Percentiles rank a stretch among this genome's conserved stretches.
These are phyloP conservation scores for Malassezia slooffiae DNA, from an alignment of 1,284 basidiomycete species.

Conservation along the genomic window DNA sequence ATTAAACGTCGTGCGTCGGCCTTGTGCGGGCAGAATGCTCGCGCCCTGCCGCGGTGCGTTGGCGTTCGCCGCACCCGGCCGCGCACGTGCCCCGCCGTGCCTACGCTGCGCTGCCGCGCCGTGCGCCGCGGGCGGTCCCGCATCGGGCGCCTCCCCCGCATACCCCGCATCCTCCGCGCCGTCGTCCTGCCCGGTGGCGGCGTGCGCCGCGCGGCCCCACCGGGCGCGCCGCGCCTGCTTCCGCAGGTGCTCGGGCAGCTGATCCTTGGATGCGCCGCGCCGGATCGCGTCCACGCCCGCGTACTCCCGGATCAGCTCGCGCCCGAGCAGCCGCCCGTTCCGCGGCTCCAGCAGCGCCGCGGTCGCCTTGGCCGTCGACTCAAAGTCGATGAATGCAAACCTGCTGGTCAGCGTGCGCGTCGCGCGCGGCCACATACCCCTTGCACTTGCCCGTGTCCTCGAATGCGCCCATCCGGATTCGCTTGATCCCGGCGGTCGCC, in stretches of 20 bases:
- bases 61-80: slow-evolving; percentile 15
- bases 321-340: slow-evolving; percentile 72
- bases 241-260: slow-evolving; percentile 17
- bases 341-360: slow-evolving; percentile 67
- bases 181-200: slow-evolving; percentile 8
- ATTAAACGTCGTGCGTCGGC: slow-evolving; percentile 14
- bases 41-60: slow-evolving; percentile 9
- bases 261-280: slow-evolving; percentile 28
- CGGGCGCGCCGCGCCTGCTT: too few relatives aligned
- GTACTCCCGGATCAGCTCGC: slow-evolving; percentile 76
- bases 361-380: slow-evolving; percentile 65
- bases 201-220: slow-evolving; percentile 14
- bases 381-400: slow-evolving; percentile 91
- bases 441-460: slow-evolving; percentile 87
- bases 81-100: too few relatives aligned
- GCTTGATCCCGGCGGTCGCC: slow-evolving; percentile 59
- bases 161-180: slow-evolving; percentile 11
- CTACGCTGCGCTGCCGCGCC: too few relatives aligned
- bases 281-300: slow-evolving; percentile 70
- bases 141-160: neutral
- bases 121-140: too few relatives aligned
- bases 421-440: slow-evolving; percentile 55
- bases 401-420: slow-evolving; percentile 50
- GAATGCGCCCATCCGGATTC: slow-evolving; percentile 84
- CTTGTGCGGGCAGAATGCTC: slow-evolving; percentile 7